Percentiles rank a stretch among this genome's conserved stretches.
Evolutionary conservation across 345 rosid species (phyloP).

Genomic region (Hibiscus trionum): DNA sequence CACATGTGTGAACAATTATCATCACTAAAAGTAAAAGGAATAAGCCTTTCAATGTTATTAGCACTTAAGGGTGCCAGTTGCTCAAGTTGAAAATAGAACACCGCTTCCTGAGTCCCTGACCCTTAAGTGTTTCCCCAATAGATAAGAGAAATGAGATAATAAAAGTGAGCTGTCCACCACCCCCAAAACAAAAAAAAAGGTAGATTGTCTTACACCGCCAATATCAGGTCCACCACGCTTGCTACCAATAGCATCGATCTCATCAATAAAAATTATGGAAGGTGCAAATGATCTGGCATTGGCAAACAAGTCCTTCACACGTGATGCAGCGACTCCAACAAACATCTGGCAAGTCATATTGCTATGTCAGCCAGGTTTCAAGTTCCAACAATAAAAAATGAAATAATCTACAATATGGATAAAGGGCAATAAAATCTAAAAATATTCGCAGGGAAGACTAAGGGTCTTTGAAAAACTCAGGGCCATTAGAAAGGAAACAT

Average conservation of each 20-base stretch:
- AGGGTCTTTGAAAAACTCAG: background rate
- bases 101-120: background rate
- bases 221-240: conserved; percentile 98
- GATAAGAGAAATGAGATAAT: background rate
- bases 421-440: background rate
- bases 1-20: background rate
- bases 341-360: conserved; percentile 59
- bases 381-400: background rate
- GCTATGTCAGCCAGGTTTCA: conserved; percentile 14
- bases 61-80: background rate
- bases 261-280: conserved; percentile 91
- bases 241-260: conserved; percentile 97
- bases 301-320: conserved; percentile 92
- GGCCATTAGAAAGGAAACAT: background rate
- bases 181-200: background rate
- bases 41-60: background rate
- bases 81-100: background rate
- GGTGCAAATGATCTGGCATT: conserved; percentile 92
- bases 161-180: background rate
- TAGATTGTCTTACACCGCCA: conserved; percentile 66
- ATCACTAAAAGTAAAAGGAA: background rate
- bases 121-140: background rate
- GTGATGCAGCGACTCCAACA: conserved; percentile 98
- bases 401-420: background rate
- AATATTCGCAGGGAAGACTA: background rate